phyloP scores from a whole-genome alignment of 164 flowering plant species.

The Piper betle region DNA sequence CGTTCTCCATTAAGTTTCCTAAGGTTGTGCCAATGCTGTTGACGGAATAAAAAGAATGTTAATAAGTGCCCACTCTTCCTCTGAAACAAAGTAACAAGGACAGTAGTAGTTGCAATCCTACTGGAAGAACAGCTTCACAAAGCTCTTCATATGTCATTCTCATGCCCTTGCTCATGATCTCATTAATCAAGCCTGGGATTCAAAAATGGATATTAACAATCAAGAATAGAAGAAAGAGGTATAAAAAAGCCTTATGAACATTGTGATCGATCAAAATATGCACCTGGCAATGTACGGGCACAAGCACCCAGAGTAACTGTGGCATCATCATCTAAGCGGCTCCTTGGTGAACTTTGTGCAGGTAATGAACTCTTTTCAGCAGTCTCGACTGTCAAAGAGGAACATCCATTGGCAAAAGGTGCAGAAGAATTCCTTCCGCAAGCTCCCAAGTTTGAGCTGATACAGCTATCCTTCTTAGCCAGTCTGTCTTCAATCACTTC shows the following conservation, averaged over 20 bases:
- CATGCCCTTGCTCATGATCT: slow-evolving; percentile 81
- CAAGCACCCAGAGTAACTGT: slow-evolving; percentile 25
- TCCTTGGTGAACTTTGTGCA: slow-evolving; percentile 29
- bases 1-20: slow-evolving; percentile 96
- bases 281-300: slow-evolving; percentile 85
- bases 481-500: slow-evolving; percentile 19
- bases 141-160: slow-evolving; percentile 88
- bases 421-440: slow-evolving; percentile 27
- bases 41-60: not conserved
- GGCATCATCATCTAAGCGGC: slow-evolving; percentile 52
- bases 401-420: slow-evolving; percentile 22
- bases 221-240: not conserved
- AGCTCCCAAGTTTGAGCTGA: slow-evolving; percentile 18
- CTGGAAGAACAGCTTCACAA: slow-evolving; percentile 84
- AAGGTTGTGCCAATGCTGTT: slow-evolving; percentile 84
- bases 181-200: slow-evolving; percentile 57
- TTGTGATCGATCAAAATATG: not conserved
- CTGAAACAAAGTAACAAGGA: slow-evolving; percentile 2
- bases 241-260: no score
- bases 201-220: not conserved
- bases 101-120: slow-evolving; percentile 14
- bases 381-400: slow-evolving; percentile 41
- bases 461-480: slow-evolving; percentile 25
- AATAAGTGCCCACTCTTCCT: not conserved
- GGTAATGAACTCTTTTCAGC: slow-evolving; percentile 38